Conservation (phyloP, 176 grass and related monocot species). For the Paspalum vaginatum region DNA sequence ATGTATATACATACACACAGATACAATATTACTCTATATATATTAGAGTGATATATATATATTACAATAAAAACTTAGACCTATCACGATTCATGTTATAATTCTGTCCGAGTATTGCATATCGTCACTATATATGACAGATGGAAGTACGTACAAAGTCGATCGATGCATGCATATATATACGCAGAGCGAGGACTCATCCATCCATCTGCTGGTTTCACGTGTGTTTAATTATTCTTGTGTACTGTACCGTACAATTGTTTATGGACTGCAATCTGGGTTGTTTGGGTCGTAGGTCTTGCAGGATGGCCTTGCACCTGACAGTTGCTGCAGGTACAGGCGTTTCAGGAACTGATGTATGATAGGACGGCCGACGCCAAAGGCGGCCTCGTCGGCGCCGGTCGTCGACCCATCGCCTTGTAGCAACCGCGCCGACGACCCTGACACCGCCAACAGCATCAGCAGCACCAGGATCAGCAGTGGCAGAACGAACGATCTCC, state of each 20-base stretch:
- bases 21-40: no score
- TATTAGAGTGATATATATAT: no score
- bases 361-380: not conserved
- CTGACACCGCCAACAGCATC: conserved; percentile 6
- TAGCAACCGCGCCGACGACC: conserved; percentile 30
- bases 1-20: no score
- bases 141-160: not conserved
- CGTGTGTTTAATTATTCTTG: not conserved
- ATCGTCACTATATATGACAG: not conserved
- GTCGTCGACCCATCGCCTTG: not conserved
- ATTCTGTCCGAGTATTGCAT: not conserved
- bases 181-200: no score
- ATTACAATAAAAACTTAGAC: no score
- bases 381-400: not conserved
- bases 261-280: not conserved
- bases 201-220: not conserved
- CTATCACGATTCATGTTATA: not conserved
- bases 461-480: not conserved
- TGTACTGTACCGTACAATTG: not conserved
- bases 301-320: accelerated
- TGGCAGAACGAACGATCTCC: not conserved
- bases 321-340: conserved; percentile 24
- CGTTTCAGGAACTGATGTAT: not conserved
- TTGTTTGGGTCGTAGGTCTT: not conserved
- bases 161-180: not conserved